Percentiles rank a stretch among this genome's conserved stretches.
Conservation (phyloP, 805 yeast genomes). For the Alloascoidea hylecoeti region DNA sequence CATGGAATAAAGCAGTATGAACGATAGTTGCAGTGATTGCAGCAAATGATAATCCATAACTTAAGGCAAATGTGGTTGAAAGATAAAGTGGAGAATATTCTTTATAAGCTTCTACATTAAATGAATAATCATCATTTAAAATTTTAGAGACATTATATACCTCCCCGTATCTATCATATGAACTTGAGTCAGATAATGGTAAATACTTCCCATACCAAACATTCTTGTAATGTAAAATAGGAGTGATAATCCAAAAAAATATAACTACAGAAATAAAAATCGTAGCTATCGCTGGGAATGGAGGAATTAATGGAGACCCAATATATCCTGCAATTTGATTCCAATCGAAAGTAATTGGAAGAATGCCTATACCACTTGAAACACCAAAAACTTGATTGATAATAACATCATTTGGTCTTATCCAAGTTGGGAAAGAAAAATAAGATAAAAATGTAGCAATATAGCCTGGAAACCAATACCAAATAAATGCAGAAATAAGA, state of each 20-base stretch:
- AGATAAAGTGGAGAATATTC: slow-evolving; percentile 43
- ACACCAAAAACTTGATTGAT: slow-evolving; percentile 54
- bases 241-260: slow-evolving; percentile 13
- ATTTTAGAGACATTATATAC: slow-evolving; percentile 27
- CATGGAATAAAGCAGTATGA: slow-evolving; percentile 43
- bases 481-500: slow-evolving; percentile 27
- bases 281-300: slow-evolving; percentile 9
- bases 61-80: slow-evolving; percentile 37
- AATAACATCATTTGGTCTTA: slow-evolving; percentile 34
- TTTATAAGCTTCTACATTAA: slow-evolving; percentile 29
- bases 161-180: slow-evolving; percentile 26
- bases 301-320: slow-evolving; percentile 20
- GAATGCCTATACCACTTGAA: slow-evolving; percentile 22
- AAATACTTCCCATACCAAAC: slow-evolving; percentile 33
- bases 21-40: slow-evolving; percentile 28
- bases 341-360: slow-evolving; percentile 33
- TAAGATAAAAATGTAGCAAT: slow-evolving; percentile 32
- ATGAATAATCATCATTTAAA: slow-evolving; percentile 19
- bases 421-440: slow-evolving; percentile 38
- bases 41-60: slow-evolving; percentile 37
- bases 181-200: slow-evolving; percentile 29
- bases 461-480: slow-evolving; percentile 35
- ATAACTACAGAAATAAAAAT: slow-evolving; percentile 19
- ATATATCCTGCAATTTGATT: slow-evolving; percentile 17
- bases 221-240: slow-evolving; percentile 27